Conservation (phyloP, 805 yeast genomes). For the Alloascoidea africana region DNA sequence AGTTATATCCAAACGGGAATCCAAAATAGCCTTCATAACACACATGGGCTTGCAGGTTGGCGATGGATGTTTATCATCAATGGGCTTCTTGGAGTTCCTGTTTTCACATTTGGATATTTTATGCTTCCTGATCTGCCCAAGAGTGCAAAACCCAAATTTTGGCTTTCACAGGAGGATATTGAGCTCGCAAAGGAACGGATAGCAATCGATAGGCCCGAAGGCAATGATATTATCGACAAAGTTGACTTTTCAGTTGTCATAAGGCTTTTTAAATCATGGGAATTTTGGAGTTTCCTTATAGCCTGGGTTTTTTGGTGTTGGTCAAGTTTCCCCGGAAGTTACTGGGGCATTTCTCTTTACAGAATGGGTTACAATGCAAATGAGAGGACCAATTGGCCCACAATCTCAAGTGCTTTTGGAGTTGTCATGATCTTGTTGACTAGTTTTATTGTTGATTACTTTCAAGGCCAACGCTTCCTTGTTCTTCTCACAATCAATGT, state of each 20-base stretch:
- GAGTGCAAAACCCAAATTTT: background rate
- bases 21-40: constrained; percentile 18
- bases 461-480: background rate
- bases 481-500: background rate
- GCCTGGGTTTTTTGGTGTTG: constrained; percentile 1
- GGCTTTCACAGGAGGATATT: background rate
- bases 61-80: constrained; percentile 33
- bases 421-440: background rate
- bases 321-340: background rate
- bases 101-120: constrained; percentile 17
- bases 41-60: constrained; percentile 19
- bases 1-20: constrained; percentile 47
- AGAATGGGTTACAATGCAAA: background rate
- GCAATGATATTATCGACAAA: background rate
- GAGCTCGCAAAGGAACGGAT: background rate
- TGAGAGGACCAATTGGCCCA: background rate
- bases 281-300: background rate
- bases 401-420: background rate
- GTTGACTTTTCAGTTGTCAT: background rate
- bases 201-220: too few relatives aligned
- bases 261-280: background rate
- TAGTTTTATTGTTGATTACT: background rate
- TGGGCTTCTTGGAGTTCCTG: constrained; percentile 26
- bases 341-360: background rate
- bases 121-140: background rate